phyloP scores from a whole-genome alignment of 176 grass and related monocot species.

The Saccharum spontaneum region DNA sequence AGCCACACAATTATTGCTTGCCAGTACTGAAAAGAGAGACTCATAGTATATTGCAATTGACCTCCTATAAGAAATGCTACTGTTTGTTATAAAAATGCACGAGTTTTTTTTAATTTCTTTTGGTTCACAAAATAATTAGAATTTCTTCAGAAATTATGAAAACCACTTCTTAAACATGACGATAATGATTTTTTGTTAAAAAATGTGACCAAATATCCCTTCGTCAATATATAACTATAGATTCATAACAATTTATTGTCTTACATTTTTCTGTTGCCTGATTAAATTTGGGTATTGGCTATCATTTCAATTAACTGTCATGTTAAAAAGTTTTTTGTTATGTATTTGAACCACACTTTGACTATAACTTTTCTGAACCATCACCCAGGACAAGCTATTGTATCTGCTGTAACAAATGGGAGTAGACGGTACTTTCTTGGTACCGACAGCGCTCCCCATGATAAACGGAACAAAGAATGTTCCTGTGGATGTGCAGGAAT shows the following conservation, averaged over 20 bases:
- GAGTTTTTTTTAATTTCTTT: slow-evolving; percentile 3
- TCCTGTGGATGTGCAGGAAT: slow-evolving; percentile 97
- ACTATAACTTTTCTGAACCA: slow-evolving; percentile 28
- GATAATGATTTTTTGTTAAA: not conserved
- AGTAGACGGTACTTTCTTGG: slow-evolving; percentile 83
- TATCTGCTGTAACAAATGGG: slow-evolving; percentile 87
- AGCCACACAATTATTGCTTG: slow-evolving; percentile 94
- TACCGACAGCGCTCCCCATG: slow-evolving; percentile 89
- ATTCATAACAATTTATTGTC: not conserved
- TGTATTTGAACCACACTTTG: not conserved
- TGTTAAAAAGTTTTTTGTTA: not conserved
- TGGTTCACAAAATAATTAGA: not conserved
- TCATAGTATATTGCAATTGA: slow-evolving; percentile 61
- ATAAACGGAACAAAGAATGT: slow-evolving; percentile 79
- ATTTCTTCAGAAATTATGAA: not conserved
- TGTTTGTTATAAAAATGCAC: not conserved
- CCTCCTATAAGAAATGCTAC: slow-evolving; percentile 10
- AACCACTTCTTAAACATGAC: not conserved
- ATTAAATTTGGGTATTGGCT: not conserved
- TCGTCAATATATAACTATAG: slow-evolving; percentile 9
- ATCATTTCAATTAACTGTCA: not conserved
- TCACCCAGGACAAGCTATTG: slow-evolving; percentile 78
- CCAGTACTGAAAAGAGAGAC: slow-evolving; percentile 92
- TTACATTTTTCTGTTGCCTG: slow-evolving; percentile 15
- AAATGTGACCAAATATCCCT: not conserved